Base-by-base conservation (phyloP, 805 yeast species). In the Tetrapisispora fleetii region DNA sequence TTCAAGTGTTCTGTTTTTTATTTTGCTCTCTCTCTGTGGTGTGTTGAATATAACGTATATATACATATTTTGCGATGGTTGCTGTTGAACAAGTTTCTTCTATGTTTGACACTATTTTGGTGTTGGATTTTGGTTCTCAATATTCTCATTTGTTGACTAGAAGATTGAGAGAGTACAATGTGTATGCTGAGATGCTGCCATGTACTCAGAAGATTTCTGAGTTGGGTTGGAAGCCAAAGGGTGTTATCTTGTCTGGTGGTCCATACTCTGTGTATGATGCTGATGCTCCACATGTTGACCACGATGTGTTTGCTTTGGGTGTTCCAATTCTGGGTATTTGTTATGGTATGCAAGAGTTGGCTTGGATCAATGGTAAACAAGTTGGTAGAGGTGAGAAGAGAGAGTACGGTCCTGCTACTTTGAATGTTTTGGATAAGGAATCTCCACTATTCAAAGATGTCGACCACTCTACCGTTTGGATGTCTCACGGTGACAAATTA, bases 171-270 rank as follows among this genome's bases (percentile, higher is more conserved):
- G 99, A 93, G 70, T 86, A 90, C 76, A 89, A 93, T 69, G 91
- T 93, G 57, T 93, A 93, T 70, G 98, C 99, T 57, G 99, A 93
- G 74, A 93, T 93, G 99, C 79, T 93, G 55, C 99, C 99, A 58
- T 93, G 99, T 73, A 93, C 99, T 48, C 99, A 95, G 73, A 93
- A 93, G 75, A 91, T 93, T 65, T 67, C 83, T 48, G 97, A 91
- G 58, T 78, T 93, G 60, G 70, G 81, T 51, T 93, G 96, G 95
- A 90, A 80, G 67, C 99, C 99, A 58, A 86, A 83, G 68, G 99
- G 99, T 73, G 83, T 93, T 51, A 93, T 93, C 63, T 74, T 93
- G 54, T 89, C 97, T 43, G 99, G 99, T 54, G 93, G 96, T 56
- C 99, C 99, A 47, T 93, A 87, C 82, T 89, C 98, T 13, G 99